Base-by-base conservation (phyloP, 495 filamentous ascomycete species). In the Aspergillus leporis region DNA sequence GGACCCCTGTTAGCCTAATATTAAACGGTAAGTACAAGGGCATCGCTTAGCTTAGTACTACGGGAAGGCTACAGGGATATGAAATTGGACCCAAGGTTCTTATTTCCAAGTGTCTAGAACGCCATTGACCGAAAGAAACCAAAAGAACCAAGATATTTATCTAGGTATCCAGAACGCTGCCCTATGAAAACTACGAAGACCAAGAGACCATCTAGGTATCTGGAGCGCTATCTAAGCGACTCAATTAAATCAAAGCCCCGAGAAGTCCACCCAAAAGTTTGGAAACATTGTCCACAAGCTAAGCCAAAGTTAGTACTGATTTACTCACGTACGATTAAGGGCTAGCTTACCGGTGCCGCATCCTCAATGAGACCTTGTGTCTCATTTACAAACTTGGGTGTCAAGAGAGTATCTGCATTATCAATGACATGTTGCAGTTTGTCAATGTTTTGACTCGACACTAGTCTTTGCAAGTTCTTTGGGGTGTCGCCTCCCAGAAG, bases 301-400 rank as follows among this genome's bases (percentile, higher is more conserved):
- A 60, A 25, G 40, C 0, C 1, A 31, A n/a, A 3, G 16, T 41
- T 41, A 41, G 16, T 41, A 41, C 0, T n/a, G 1, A 41, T 18
- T 16, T 14, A n/a, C 4, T 5, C 2, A 16, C 1, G 16, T n/a
- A 14, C 10, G 16, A n/a, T 18, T 2, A 41, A 1, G 14, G 12
- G 16, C 36, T n/a, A 59, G 69, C 79, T 59, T 72, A 83, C 80
- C 63, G 80, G 80, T 52, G 78, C 80, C 13, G 78, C 79, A 67
- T 81, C 79, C 7, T 68, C 74, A 59, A 83, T 81, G 50, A 83
- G 56, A 25, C 76, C 75, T 1, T 72, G 73, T 30, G 80, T 83
- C 47, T 83, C 75, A 40, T 74, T 69, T 12, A 76, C 73, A 55
- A 76, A 76, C 14, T 63, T 54, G 55, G 62, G 63, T 32, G 73